A percentile compares a stretch with the other conserved stretches of the same genome.
phyloP scores from a whole-genome alignment of 176 grass and related monocot species.

The Calamus simplicifolius region DNA sequence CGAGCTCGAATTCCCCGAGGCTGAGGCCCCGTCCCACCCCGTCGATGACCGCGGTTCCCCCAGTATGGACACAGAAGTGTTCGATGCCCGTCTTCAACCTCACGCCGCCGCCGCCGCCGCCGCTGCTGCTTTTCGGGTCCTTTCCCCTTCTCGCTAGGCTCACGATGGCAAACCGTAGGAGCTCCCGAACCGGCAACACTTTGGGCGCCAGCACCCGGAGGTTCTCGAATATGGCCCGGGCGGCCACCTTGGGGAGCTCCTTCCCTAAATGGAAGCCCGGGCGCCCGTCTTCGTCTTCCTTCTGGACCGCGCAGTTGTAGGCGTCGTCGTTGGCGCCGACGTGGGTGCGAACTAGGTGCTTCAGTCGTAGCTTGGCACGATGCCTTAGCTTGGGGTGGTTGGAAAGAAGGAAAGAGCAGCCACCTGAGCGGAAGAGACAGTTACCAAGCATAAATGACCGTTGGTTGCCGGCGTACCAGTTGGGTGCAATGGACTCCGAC shows the following conservation, averaged over 20 bases:
- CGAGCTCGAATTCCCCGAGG: slow-evolving; percentile 54
- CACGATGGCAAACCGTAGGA: slow-evolving; percentile 32
- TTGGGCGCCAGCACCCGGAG: slow-evolving; percentile 51
- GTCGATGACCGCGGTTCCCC: slow-evolving; percentile 73
- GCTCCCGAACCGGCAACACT: slow-evolving; percentile 53
- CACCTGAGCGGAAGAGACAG: slow-evolving; percentile 94
- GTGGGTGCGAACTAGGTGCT: slow-evolving; percentile 73
- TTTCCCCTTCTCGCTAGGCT: slow-evolving; percentile 7
- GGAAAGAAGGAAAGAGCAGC: slow-evolving; percentile 84
- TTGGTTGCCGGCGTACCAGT: slow-evolving; percentile 84
- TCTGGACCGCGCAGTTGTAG: slow-evolving; percentile 78
- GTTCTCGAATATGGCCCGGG: slow-evolving; percentile 63
- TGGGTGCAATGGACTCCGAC: slow-evolving; percentile 84
- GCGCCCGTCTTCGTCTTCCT: slow-evolving; percentile 60
- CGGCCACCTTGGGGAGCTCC: slow-evolving; percentile 71
- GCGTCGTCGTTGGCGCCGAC: slow-evolving; percentile 62
- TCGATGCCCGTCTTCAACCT: slow-evolving; percentile 35
- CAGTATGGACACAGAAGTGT: slow-evolving; percentile 87
- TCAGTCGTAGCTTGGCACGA: slow-evolving; percentile 48
- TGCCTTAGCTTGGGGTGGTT: slow-evolving; percentile 28
- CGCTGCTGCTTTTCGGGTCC: background rate
- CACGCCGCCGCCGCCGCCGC: slow-evolving; percentile 3
- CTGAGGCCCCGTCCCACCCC: slow-evolving; percentile 58
- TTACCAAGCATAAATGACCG: slow-evolving; percentile 85
- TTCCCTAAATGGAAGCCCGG: slow-evolving; percentile 73